These are phyloP conservation scores for Paramarasmius palmivorus DNA, from an alignment of 1,284 basidiomycete genomes.

Conservation along the genomic window DNA sequence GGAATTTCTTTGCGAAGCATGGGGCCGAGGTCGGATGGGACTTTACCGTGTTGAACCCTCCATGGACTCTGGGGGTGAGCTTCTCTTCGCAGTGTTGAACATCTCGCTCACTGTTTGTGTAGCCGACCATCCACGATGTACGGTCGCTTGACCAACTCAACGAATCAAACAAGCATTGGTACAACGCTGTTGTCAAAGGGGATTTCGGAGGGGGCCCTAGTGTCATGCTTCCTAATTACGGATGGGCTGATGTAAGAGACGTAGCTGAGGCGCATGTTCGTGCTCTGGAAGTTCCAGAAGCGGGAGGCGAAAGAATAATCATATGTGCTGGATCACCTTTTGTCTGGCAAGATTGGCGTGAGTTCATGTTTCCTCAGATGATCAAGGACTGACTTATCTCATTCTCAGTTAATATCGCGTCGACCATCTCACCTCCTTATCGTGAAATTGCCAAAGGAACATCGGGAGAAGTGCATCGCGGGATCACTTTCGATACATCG, in stretches of 20 bases:
- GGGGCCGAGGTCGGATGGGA: constrained; percentile 52
- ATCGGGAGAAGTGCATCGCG: too few species aligned
- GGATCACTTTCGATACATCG: too few species aligned
- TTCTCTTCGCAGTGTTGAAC: neutral
- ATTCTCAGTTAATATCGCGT: constrained; percentile 15
- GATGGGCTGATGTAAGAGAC: constrained; percentile 64
- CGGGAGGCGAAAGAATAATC: constrained; percentile 63
- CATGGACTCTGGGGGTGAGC: constrained; percentile 40
- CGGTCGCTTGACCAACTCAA: constrained; percentile 47
- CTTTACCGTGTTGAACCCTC: constrained; percentile 56
- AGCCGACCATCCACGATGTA: constrained; percentile 54
- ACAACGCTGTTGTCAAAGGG: constrained; percentile 29
- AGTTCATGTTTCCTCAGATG: neutral
- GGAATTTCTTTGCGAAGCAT: constrained; percentile 59
- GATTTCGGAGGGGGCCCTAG: constrained; percentile 23
- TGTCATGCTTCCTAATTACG: neutral
- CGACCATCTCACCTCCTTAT: neutral
- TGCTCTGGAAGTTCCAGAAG: constrained; percentile 54
- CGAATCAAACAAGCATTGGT: constrained; percentile 40
- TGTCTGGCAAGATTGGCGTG: constrained; percentile 31
- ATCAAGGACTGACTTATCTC: neutral
- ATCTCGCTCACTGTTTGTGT: constrained; percentile 4
- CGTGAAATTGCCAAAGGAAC: too few species aligned
- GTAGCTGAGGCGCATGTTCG: constrained; percentile 58
- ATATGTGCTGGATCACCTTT: constrained; percentile 32